Evolutionary conservation across 2,329 filamentous ascomycete genomes (phyloP), one percentile per base, ranked within the genome.

Genomic region (Coniochaeta sp.): DNA sequence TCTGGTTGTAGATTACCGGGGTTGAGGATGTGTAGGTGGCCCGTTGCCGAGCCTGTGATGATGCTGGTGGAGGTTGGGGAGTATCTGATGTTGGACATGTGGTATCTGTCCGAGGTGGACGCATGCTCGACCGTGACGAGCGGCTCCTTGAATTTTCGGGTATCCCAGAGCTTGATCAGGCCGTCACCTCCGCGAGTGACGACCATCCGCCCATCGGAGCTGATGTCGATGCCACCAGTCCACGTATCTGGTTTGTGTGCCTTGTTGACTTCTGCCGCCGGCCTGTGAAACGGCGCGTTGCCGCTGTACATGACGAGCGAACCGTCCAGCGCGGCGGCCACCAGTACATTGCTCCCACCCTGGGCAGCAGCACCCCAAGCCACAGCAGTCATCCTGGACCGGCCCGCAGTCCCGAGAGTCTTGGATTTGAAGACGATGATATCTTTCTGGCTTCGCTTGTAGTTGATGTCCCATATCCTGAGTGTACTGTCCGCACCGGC

Each of bases 361-460:
- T 92, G 87, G 16, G 79, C 73, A 0, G 87, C 82, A 8, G 79
- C 81, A 13, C 86, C 89, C 92, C 94, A 99, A 5, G 85, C 85
- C 18, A 97, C 87, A 24, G 91, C 85, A 6, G 92, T 97, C 86
- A 99, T 96, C 64, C 92, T 85, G 30, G 90, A 94, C 63, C 94
- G 84, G 12, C 94, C 94, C 24, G 91, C 94, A 42, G 87, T 87
- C 0, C 92, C 94, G 8, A 87, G 82, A n/a, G 86, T 86, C 63
- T 83, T 89, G 7, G 92, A 96, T 69, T 97, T 97, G 75, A 96
- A 91, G 18, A 96, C 91, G 56, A 99, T 87, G 13, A 99, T 87
- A 48, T 96, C 89, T 67, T 90, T 95, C 67, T 99, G 94, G 51
- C 84, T 83, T 56, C 91, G 83, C 62, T 91, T 89, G 60, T 92